A percentile compares a stretch with the other conserved stretches of the same genome.
Evolutionary conservation across 116 monocot genomes (phyloP).

Genomic region (Trichopus zeylanicus): DNA sequence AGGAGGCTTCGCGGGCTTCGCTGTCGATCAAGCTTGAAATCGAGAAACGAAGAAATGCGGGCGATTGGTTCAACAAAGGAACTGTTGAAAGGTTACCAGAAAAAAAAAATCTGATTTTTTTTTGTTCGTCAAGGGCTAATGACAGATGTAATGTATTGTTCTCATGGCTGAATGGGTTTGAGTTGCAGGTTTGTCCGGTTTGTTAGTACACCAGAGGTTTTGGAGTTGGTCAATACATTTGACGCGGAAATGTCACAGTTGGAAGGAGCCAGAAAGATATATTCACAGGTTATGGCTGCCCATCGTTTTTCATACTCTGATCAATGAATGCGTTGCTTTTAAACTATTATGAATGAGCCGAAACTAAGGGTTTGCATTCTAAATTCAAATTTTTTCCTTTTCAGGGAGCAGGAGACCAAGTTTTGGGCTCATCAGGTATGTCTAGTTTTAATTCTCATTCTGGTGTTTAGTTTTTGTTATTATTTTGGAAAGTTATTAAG

Average conservation of each 20-base stretch:
- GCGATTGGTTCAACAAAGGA: conserved; percentile 88
- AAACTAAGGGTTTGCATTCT: not conserved
- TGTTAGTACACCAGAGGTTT: conserved; percentile 88
- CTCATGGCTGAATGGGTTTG: not conserved
- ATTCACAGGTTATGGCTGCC: conserved; percentile 44
- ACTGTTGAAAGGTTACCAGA: conserved; percentile 77
- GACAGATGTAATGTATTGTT: not conserved
- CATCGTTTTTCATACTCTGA: not conserved
- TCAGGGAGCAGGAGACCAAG: conserved; percentile 58
- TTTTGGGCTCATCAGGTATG: conserved; percentile 28
- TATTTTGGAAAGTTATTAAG: not conserved
- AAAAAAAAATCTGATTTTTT: not conserved
- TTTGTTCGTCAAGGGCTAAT: not conserved
- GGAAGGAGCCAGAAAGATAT: conserved; percentile 84
- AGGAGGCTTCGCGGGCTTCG: conserved; percentile 39
- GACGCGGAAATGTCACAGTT: conserved; percentile 85
- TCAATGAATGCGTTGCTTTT: not conserved
- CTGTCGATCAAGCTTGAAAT: conserved; percentile 61
- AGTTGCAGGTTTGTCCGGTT: conserved; percentile 86
- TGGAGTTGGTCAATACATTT: conserved; percentile 76
- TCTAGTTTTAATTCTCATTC: not conserved
- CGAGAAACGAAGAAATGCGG: conserved; percentile 32
- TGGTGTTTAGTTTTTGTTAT: not conserved
- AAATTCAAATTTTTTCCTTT: conserved; percentile 6
- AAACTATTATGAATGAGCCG: not conserved